Evolutionary conservation across 768 basidiomycete species (phyloP).

Genomic region (Neoboletus subvelutipes): DNA sequence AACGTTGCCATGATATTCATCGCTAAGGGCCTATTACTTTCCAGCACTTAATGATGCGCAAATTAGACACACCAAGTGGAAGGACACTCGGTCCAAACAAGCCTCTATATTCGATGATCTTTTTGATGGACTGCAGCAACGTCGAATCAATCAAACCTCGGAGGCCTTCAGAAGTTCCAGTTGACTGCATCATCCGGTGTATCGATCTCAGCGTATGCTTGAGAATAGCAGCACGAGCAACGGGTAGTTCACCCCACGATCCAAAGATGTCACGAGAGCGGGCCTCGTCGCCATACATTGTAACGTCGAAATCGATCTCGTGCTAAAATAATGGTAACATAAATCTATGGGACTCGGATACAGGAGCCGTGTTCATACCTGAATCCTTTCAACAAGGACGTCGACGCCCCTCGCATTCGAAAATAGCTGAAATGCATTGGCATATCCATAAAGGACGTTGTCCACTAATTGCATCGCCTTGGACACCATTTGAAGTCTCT

Average conservation of each 20-base stretch:
- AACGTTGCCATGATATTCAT: constrained; percentile 97
- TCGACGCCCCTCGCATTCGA: constrained; percentile 83
- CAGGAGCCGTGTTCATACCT: constrained; percentile 49
- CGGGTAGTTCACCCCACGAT: constrained; percentile 62
- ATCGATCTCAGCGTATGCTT: constrained; percentile 90
- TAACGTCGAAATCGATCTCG: constrained; percentile 66
- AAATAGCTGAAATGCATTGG: constrained; percentile 85
- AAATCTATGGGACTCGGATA: constrained; percentile 1
- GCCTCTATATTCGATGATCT: constrained; percentile 77
- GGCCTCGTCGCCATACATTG: constrained; percentile 48
- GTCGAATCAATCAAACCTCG: constrained; percentile 92
- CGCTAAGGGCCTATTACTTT: constrained; percentile 38
- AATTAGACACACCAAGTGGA: constrained; percentile 63
- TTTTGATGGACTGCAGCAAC: constrained; percentile 80
- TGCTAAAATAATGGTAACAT: constrained; percentile 40
- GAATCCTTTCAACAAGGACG: constrained; percentile 80
- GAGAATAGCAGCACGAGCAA: constrained; percentile 74
- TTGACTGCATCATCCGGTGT: constrained; percentile 96
- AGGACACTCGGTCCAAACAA: constrained; percentile 87
- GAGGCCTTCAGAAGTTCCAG: constrained; percentile 91
- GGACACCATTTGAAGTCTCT: constrained; percentile 72
- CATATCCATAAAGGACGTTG: constrained; percentile 86
- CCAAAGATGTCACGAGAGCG: constrained; percentile 47
- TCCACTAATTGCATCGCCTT: constrained; percentile 93
- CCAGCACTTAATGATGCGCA: background rate